Percentiles rank a stretch among this genome's conserved stretches.
Evolutionary conservation across 2,329 filamentous ascomycete genomes (phyloP).

Genomic region (Trichoderma breve): DNA sequence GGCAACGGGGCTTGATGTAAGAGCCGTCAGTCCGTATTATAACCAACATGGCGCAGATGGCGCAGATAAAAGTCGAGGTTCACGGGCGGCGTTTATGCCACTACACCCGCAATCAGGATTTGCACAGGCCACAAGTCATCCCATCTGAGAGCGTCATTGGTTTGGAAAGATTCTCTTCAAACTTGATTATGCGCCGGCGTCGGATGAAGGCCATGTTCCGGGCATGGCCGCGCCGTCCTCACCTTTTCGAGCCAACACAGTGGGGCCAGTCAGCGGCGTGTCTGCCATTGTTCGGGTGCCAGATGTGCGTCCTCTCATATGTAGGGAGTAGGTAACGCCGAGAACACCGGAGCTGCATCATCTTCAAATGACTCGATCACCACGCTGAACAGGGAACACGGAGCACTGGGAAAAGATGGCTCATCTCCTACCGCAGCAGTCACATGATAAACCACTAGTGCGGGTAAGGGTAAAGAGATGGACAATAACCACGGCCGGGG

Average conservation of each 20-base stretch:
- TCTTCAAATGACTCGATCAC: not conserved
- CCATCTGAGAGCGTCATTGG: not conserved
- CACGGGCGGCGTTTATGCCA: not conserved
- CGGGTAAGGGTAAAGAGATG: not conserved
- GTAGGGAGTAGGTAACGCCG: not conserved
- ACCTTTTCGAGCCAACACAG: not conserved
- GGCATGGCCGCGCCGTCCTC: not conserved
- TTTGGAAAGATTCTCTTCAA: not conserved
- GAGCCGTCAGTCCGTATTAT: not conserved
- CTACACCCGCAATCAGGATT: not conserved
- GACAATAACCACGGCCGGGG: not conserved
- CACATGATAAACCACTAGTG: conserved; percentile 8
- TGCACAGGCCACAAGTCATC: not conserved
- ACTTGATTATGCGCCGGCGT: conserved; percentile 8
- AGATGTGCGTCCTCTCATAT: not conserved
- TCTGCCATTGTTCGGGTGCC: not conserved
- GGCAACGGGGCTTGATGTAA: not conserved
- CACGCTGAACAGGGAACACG: not conserved
- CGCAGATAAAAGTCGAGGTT: not conserved
- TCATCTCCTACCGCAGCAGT: not conserved
- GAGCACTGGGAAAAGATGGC: not conserved
- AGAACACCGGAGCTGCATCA: not conserved
- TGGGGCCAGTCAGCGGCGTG: conserved; percentile 3
- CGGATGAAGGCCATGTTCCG: conserved; percentile 2
- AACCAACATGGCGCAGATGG: not conserved